phyloP scores from a whole-genome alignment of 371 early-diverging fungal species.

The Mucor ambiguus region DNA sequence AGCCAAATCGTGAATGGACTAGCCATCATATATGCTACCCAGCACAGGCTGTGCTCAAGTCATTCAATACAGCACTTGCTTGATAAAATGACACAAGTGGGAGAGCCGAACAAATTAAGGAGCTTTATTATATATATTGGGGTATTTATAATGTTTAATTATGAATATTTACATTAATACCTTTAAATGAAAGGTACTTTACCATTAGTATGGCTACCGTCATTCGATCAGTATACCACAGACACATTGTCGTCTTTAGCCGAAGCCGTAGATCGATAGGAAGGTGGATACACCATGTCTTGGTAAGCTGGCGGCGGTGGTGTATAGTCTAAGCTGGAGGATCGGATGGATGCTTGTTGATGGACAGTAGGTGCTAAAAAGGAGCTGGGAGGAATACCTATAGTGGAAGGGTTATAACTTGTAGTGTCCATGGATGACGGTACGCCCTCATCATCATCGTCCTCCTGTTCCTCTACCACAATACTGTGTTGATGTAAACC shows the following conservation, averaged over 20 bases:
- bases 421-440: not conserved
- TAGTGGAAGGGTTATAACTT: slow-evolving; percentile 14
- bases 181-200: not conserved
- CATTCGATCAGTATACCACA: slow-evolving; percentile 1
- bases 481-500: slow-evolving; percentile 3
- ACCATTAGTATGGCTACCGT: not conserved
- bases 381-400: slow-evolving; percentile 22
- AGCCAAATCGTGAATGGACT: too few relatives aligned
- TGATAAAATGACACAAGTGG: too few relatives aligned
- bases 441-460: not conserved
- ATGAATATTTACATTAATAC: not conserved
- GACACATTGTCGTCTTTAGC: slow-evolving; percentile 18
- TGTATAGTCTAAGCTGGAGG: slow-evolving; percentile 16
- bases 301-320: slow-evolving; percentile 22
- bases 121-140: not conserved
- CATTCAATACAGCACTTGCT: too few relatives aligned
- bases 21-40: too few relatives aligned
- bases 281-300: slow-evolving; percentile 23
- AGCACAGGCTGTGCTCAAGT: too few relatives aligned
- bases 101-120: too few relatives aligned
- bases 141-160: not conserved
- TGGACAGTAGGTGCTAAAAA: slow-evolving; percentile 11
- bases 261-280: slow-evolving; percentile 20
- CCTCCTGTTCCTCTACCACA: not conserved
- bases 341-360: slow-evolving; percentile 16